Conservation (phyloP, 2,329 filamentous ascomycete species). For the Hortaea sp. region DNA sequence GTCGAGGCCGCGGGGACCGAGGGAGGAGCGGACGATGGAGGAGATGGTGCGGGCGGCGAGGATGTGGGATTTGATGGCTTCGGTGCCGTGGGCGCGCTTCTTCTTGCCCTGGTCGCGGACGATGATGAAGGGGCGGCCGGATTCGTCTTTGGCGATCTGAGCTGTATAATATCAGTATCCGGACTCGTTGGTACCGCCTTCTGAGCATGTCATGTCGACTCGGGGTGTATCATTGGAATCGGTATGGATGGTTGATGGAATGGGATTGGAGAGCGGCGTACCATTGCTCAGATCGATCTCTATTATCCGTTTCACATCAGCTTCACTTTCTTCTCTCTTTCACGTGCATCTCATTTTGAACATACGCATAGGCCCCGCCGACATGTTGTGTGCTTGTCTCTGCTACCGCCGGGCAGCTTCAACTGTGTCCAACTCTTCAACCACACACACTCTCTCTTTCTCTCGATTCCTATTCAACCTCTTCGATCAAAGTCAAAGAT, state of each 20-base stretch:
- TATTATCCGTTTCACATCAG: slow-evolving; percentile 37
- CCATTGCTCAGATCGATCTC: slow-evolving; percentile 78
- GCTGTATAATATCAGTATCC: slow-evolving; percentile 31
- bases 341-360: not conserved
- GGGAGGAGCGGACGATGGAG: slow-evolving; percentile 93
- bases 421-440: no score
- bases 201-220: no score
- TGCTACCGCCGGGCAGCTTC: no score
- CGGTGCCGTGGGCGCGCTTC: slow-evolving; percentile 91
- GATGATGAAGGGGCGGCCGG: slow-evolving; percentile 93
- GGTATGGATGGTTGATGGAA: no score
- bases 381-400: slow-evolving; percentile 36
- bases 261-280: slow-evolving; percentile 32
- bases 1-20: slow-evolving; percentile 91
- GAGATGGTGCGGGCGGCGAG: slow-evolving; percentile 91
- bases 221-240: no score
- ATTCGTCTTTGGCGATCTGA: slow-evolving; percentile 88
- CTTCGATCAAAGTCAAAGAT: no score
- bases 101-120: slow-evolving; percentile 98
- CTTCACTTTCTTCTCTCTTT: slow-evolving; percentile 1
- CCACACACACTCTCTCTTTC: no score
- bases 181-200: not conserved
- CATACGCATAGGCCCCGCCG: slow-evolving; percentile 42
- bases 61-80: slow-evolving; percentile 97
- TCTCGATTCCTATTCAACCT: no score